These are phyloP conservation scores for Neurospora sp. DNA, from an alignment of 495 filamentous ascomycete species.

Conservation along the genomic window DNA sequence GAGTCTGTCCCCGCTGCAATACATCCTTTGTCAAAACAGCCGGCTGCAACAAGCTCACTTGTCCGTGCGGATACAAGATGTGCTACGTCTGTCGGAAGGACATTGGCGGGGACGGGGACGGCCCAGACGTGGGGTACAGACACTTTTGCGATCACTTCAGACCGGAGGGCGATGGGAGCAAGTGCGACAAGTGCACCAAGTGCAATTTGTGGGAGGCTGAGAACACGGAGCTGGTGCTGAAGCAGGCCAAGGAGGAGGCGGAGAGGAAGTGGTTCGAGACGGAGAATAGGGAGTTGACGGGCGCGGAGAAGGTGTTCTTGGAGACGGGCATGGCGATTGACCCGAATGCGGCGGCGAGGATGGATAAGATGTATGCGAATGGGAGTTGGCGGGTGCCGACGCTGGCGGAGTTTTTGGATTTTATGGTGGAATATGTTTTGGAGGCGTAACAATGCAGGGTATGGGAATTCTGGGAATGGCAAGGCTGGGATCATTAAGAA, in stretches of 20 bases:
- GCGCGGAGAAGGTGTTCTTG: constrained; percentile 38
- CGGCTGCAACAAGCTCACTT: constrained; percentile 96
- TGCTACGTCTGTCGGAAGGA: constrained; percentile 79
- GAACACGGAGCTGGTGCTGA: constrained; percentile 70
- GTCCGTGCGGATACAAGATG: constrained; percentile 95
- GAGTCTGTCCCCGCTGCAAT: constrained; percentile 84
- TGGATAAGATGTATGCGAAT: constrained; percentile 16
- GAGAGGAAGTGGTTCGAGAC: constrained; percentile 71
- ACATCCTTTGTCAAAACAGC: constrained; percentile 84
- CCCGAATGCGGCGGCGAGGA: constrained; percentile 9
- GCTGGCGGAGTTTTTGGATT: constrained; percentile 35
- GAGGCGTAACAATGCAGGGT: constrained; percentile 13
- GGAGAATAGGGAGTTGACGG: constrained; percentile 44
- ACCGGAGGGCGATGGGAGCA: constrained; percentile 53
- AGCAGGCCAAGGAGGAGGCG: constrained; percentile 65
- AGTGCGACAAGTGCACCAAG: constrained; percentile 68
- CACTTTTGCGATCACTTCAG: constrained; percentile 97
- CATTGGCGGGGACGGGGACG: constrained; percentile 40
- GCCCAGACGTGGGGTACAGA: constrained; percentile 55
- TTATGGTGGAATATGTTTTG: constrained; percentile 32
- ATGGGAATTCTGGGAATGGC: neutral
- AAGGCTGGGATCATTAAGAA: neutral
- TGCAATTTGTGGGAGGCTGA: constrained; percentile 87
- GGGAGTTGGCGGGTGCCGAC: constrained; percentile 25
- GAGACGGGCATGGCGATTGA: constrained; percentile 29